These are phyloP conservation scores for Castanopsis chinensis DNA, from an alignment of 306 rosid species.

Conservation along the genomic window DNA sequence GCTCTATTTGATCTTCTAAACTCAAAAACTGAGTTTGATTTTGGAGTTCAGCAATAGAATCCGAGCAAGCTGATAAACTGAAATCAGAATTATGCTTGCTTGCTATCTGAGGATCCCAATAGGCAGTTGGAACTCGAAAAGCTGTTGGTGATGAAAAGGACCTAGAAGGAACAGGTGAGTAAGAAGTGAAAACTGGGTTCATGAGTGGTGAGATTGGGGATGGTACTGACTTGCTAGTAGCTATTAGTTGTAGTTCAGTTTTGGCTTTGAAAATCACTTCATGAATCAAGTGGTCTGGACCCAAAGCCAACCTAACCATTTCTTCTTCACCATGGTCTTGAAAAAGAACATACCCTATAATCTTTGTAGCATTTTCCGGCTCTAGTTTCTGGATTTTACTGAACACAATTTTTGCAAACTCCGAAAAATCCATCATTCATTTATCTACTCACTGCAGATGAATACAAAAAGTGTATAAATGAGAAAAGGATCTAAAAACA, in stretches of 20 bases:
- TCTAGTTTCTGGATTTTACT: conserved; percentile 52
- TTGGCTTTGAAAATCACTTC: conserved; percentile 42
- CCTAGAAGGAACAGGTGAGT: conserved; percentile 24
- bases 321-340: conserved; percentile 54
- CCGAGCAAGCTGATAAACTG: conserved; percentile 29
- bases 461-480: neutral
- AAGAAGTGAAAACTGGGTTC: conserved; percentile 31
- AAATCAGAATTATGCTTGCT: conserved; percentile 28
- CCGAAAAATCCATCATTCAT: conserved; percentile 63
- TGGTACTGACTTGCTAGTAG: conserved; percentile 22
- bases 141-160: conserved; percentile 23
- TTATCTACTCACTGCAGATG: conserved; percentile 35
- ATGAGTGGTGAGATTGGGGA: conserved; percentile 24
- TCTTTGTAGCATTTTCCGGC: conserved; percentile 53
- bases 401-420: conserved; percentile 41
- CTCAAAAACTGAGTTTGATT: conserved; percentile 29
- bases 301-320: conserved; percentile 48
- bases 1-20: conserved; percentile 50
- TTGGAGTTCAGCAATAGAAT: conserved; percentile 44
- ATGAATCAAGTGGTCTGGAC: conserved; percentile 45
- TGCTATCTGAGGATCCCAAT: conserved; percentile 40
- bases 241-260: conserved; percentile 40
- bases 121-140: conserved; percentile 31
- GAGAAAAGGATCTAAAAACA: neutral
- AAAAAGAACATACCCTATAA: conserved; percentile 59